Evolutionary conservation across 192 early-diverging fungal species (phyloP), one percentile per base, ranked within the genome.

Genomic region (Linnemannia zychae): DNA sequence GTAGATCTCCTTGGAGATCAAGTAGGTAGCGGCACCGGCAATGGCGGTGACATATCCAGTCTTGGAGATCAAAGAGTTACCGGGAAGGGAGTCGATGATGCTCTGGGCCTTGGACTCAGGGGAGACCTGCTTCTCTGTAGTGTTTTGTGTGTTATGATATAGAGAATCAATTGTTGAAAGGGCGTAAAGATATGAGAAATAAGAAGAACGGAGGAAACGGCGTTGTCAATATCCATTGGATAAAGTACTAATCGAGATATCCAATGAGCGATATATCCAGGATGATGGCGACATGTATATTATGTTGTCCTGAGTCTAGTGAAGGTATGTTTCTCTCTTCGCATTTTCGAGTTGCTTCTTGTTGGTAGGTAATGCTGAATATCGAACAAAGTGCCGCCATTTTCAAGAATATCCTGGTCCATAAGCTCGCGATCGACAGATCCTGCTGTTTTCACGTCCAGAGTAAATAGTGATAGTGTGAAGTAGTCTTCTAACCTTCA

Each of bases 1-100:
- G 90, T 98, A 99, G 88, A 99, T 96, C 91, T 99, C 98, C 95
- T 99, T 98, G 74, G 97, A 96, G 83, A 99, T 94, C 49, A 96
- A 88, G 88, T 93, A 96, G 49, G 97, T 95, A 20, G 97, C 94
- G 76, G 96, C 86, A 75, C 96, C 97, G 57, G 96, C 92, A 71
- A 92, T 91, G 31, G 95, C 87, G 65, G 97, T 95, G 80, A 98
- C 92, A 86, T 94, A 96, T 52, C 93, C 93, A 40, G 98, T 95
- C 92, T 99, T 99, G 82, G 95, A 92, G 75, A 95, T 92, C 50
- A 96, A 85, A 74, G 93, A 94, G 80, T 97, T 93, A 31, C 98
- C 98, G 71, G 98, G 98, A 79, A 98, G 95, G 44, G 95, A 88
- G 79, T 98, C 96, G 87, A 99, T 94, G 78, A 99, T 93, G 90